Conservation (phyloP, 495 filamentous ascomycete species). For the Hypoxylon rickii region DNA sequence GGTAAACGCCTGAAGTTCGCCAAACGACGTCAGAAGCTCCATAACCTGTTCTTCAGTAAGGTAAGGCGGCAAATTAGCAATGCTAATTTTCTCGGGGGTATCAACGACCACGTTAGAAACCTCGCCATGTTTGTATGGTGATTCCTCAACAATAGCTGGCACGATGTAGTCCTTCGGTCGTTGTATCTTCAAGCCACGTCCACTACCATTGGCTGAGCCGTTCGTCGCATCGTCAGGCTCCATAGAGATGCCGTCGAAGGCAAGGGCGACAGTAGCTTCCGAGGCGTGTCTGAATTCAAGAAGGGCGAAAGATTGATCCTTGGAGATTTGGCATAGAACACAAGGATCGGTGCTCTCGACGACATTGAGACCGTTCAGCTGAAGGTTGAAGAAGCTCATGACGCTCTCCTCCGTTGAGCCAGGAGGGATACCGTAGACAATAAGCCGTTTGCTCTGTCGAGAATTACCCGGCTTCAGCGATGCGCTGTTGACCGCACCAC, state of each 20-base stretch:
- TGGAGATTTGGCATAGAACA: conserved; percentile 79
- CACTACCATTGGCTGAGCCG: conserved; percentile 58
- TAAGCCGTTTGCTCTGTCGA: conserved; percentile 87
- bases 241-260: conserved; percentile 88
- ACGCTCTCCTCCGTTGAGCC: conserved; percentile 71
- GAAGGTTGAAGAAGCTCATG: conserved; percentile 89
- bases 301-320: conserved; percentile 77
- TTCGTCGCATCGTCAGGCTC: conserved; percentile 67
- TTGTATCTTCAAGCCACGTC: conserved; percentile 75
- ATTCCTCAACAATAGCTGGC: conserved; percentile 76
- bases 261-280: conserved; percentile 89
- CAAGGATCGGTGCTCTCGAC: conserved; percentile 84
- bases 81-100: conserved; percentile 91
- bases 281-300: conserved; percentile 86
- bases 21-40: conserved; percentile 87
- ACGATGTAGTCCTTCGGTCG: conserved; percentile 98
- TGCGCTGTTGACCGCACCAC: conserved; percentile 68
- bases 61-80: conserved; percentile 84
- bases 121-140: conserved; percentile 74
- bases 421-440: conserved; percentile 79
- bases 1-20: conserved; percentile 90
- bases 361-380: conserved; percentile 93
- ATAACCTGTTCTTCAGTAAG: conserved; percentile 89
- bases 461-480: conserved; percentile 91
- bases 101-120: conserved; percentile 84